Evolutionary conservation across 169 alveolate species (phyloP).

Genomic region (Cytauxzoon felis): DNA sequence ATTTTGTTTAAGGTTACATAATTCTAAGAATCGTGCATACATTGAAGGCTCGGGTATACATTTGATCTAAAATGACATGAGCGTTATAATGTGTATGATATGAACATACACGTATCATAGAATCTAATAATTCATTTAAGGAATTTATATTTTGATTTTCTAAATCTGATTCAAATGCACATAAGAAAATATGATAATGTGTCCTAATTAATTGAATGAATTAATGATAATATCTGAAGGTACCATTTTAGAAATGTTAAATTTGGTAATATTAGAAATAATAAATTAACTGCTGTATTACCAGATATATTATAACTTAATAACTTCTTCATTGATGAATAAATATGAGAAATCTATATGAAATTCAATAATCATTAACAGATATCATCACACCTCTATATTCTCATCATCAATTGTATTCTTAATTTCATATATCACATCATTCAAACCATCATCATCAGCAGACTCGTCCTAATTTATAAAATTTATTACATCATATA

Average conservation of each 20-base stretch:
- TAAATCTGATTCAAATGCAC: conserved; percentile 20
- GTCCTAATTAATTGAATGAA: no score
- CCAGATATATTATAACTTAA: conserved; percentile 14
- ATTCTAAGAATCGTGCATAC: conserved; percentile 39
- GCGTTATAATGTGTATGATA: no score
- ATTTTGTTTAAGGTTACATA: conserved; percentile 2
- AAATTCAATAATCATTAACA: no score
- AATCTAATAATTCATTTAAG: conserved; percentile 6
- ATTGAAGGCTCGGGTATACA: conserved; percentile 30
- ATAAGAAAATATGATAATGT: conserved; percentile 25
- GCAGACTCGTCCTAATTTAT: no score
- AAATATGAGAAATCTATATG: not conserved
- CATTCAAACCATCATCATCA: no score
- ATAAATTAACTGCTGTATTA: conserved; percentile 7
- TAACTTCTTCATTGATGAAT: not conserved
- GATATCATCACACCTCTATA: no score
- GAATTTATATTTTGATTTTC: conserved; percentile 16
- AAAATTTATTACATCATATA: no score
- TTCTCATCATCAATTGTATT: no score
- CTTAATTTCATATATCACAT: no score
- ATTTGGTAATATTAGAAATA: conserved; percentile 6
- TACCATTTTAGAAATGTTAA: conserved; percentile 7
- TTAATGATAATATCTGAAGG: no score
- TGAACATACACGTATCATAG: no score
- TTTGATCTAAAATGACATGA: no score